phyloP scores from a whole-genome alignment of 305 asterid species.

The Petunia hybrid region DNA sequence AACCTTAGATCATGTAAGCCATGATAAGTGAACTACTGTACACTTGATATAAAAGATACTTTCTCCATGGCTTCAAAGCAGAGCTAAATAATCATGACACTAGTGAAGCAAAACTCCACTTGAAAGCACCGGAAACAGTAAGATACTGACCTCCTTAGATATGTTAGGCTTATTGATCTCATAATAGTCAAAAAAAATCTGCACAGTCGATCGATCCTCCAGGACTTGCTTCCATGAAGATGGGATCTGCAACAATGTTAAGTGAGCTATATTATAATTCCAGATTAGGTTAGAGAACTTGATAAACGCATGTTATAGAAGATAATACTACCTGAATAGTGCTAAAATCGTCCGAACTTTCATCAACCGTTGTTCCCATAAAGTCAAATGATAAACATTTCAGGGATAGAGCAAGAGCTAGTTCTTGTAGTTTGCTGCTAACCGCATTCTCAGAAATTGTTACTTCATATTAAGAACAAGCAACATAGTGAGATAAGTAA shows the following conservation, averaged over 20 bases:
- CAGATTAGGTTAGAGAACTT: not conserved
- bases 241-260: constrained; percentile 66
- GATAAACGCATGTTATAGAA: not conserved
- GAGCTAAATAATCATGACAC: not conserved
- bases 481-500: not conserved
- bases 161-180: constrained; percentile 82
- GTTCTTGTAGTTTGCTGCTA: constrained; percentile 78
- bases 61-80: constrained; percentile 4
- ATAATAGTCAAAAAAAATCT: constrained; percentile 94
- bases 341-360: constrained; percentile 98
- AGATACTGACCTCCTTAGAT: constrained; percentile 78
- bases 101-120: constrained; percentile 21
- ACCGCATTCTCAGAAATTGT: constrained; percentile 54
- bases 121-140: constrained; percentile 19
- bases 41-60: not conserved
- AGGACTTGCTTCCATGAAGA: constrained; percentile 83
- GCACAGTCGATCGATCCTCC: constrained; percentile 85
- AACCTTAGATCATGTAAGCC: not conserved
- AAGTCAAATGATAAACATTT: constrained; percentile 96
- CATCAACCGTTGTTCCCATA: constrained; percentile 95
- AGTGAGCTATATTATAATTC: constrained; percentile 8
- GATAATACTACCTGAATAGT: constrained; percentile 78
- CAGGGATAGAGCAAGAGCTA: constrained; percentile 88
- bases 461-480: constrained; percentile 31
- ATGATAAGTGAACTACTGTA: not conserved